Conservation (phyloP, 2,329 filamentous ascomycete species). For the Ceratocystis cacaofunesta region DNA sequence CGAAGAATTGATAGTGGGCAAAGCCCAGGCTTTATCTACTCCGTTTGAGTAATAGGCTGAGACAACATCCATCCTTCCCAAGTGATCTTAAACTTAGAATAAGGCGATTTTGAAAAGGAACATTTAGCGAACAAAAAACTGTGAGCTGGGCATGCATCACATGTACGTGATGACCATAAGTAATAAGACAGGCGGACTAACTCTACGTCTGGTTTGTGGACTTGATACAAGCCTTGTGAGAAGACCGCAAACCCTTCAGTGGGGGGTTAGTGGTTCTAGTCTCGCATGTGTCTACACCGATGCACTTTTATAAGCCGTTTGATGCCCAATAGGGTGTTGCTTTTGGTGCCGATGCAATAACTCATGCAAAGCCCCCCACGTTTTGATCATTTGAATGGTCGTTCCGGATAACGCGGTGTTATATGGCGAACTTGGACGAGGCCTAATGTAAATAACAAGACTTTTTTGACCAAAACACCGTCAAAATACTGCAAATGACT, state of each 20-base stretch:
- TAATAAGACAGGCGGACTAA: slow-evolving; percentile 5
- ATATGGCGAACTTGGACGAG: neutral
- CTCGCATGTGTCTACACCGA: neutral
- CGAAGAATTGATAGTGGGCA: neutral
- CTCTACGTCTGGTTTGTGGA: neutral
- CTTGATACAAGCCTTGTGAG: neutral
- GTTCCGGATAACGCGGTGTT: neutral
- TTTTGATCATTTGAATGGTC: slow-evolving; percentile 1
- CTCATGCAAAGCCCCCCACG: slow-evolving; percentile 11
- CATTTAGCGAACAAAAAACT: neutral
- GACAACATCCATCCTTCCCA: neutral
- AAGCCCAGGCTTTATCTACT: neutral
- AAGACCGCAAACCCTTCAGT: neutral
- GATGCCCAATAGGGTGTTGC: slow-evolving; percentile 10
- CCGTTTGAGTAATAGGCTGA: neutral
- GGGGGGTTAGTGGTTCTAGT: neutral
- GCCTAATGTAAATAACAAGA: neutral
- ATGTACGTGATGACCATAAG: slow-evolving; percentile 9
- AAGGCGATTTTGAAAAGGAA: neutral
- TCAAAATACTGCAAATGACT: neutral
- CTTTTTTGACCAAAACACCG: neutral
- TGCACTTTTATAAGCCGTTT: neutral
- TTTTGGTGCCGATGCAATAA: slow-evolving; percentile 13
- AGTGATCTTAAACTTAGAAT: neutral
- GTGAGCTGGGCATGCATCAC: slow-evolving; percentile 16